These are phyloP conservation scores for Claviceps sp. DNA, from an alignment of 2,329 filamentous ascomycete genomes.

Conservation along the genomic window DNA sequence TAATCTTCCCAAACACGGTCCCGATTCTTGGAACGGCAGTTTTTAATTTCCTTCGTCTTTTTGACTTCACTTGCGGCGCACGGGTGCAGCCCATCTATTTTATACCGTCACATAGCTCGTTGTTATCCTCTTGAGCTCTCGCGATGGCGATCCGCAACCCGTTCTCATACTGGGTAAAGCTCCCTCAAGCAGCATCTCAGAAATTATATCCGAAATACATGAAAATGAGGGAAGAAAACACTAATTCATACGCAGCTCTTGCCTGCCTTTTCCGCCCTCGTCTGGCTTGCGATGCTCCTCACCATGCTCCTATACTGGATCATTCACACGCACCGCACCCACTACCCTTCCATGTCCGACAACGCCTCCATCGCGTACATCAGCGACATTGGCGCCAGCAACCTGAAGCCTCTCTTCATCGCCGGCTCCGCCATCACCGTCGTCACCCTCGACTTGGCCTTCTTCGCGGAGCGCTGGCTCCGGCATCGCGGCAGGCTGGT, in stretches of 20 bases:
- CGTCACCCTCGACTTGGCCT: slow-evolving; percentile 67
- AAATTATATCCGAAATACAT: background rate
- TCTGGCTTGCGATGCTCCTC: slow-evolving; percentile 56
- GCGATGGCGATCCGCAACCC: slow-evolving; percentile 19
- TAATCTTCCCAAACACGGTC: too few species aligned
- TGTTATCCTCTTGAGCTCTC: background rate
- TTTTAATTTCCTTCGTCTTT: background rate
- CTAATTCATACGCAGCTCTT: slow-evolving; percentile 33
- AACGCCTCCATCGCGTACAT: slow-evolving; percentile 57
- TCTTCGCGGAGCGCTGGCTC: slow-evolving; percentile 72
- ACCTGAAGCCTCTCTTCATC: slow-evolving; percentile 68
- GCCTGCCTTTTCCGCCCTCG: slow-evolving; percentile 52
- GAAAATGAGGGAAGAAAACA: background rate
- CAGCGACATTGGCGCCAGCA: slow-evolving; percentile 47
- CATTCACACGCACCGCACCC: slow-evolving; percentile 35
- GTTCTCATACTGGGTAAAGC: slow-evolving; percentile 27
- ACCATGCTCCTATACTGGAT: slow-evolving; percentile 61
- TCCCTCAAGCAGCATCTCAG: background rate
- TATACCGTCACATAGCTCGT: background rate
- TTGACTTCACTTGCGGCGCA: background rate
- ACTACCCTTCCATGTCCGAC: slow-evolving; percentile 46
- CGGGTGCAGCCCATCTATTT: background rate
- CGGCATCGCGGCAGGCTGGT: slow-evolving; percentile 69
- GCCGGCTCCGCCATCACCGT: slow-evolving; percentile 58
- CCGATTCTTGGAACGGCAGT: too few species aligned